Conservation (phyloP, 495 filamentous ascomycete species). For the Trichoderma parareesei region DNA sequence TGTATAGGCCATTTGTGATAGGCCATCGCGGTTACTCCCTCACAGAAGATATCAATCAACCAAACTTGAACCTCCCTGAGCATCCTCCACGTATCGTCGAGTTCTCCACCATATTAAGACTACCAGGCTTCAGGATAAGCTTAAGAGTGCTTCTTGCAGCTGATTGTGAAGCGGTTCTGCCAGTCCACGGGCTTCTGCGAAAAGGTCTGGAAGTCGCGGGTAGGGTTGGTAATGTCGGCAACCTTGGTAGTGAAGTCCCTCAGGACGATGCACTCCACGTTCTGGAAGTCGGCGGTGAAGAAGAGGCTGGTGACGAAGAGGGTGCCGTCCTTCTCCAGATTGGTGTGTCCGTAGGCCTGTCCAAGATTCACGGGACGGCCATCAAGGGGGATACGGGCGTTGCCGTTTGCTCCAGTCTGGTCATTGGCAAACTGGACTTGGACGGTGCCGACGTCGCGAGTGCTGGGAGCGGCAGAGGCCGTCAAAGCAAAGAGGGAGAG, state of each 20-base stretch:
- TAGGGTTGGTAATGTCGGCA: background rate
- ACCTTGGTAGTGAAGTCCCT: background rate
- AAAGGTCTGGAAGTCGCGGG: background rate
- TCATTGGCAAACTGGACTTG: background rate
- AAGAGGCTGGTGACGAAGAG: background rate
- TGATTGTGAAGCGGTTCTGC: background rate
- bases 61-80: background rate
- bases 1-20: too few species aligned
- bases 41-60: background rate
- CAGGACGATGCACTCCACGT: background rate
- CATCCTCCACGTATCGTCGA: background rate
- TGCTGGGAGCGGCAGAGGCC: background rate
- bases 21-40: background rate
- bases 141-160: background rate
- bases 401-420: background rate
- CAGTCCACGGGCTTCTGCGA: conserved; percentile 4
- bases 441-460: background rate
- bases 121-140: background rate
- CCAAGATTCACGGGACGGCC: background rate
- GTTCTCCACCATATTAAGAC: background rate
- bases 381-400: background rate
- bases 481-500: background rate
- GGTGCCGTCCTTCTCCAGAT: background rate
- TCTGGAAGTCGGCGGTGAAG: conserved; percentile 1
- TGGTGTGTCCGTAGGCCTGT: background rate